Evolutionary conservation across 164 flowering plant species (phyloP).

Genomic region (Nymphaea thermarum): DNA sequence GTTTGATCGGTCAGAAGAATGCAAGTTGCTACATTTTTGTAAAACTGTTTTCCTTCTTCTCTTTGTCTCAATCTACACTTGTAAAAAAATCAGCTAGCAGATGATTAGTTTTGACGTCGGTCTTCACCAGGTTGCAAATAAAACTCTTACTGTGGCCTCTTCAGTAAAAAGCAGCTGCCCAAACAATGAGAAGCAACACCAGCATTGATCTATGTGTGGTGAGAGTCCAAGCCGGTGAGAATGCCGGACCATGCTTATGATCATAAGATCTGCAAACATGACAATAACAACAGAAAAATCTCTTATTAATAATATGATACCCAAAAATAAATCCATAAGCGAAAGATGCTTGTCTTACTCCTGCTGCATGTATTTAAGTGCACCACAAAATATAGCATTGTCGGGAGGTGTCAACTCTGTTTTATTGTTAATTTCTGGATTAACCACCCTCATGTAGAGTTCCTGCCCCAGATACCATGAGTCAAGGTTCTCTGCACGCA

Average conservation of each 20-base stretch:
- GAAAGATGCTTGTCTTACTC: conserved; percentile 22
- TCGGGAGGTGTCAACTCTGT: conserved; percentile 54
- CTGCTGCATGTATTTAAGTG: conserved; percentile 64
- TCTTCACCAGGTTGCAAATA: too few relatives aligned
- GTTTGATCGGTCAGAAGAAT: too few relatives aligned
- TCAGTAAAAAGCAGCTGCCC: not conserved
- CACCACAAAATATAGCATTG: conserved; percentile 66
- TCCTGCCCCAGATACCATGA: conserved; percentile 98
- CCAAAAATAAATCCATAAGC: not conserved
- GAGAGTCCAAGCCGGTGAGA: not conserved
- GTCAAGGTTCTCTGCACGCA: conserved; percentile 64
- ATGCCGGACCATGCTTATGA: too few relatives aligned
- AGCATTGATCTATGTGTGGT: not conserved
- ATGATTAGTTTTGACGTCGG: too few relatives aligned
- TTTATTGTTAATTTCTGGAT: conserved; percentile 51
- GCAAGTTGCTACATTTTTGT: too few relatives aligned
- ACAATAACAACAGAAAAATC: not conserved
- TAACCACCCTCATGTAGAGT: conserved; percentile 55
- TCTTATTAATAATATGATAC: not conserved
- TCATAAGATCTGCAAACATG: not conserved
- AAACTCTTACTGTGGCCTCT: not conserved
- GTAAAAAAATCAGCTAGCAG: too few relatives aligned
- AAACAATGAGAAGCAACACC: not conserved
- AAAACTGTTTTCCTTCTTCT: too few relatives aligned
- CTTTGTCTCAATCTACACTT: too few relatives aligned